These are phyloP conservation scores for Ceriops zippeliana DNA, from an alignment of 345 rosid species.

Conservation along the genomic window DNA sequence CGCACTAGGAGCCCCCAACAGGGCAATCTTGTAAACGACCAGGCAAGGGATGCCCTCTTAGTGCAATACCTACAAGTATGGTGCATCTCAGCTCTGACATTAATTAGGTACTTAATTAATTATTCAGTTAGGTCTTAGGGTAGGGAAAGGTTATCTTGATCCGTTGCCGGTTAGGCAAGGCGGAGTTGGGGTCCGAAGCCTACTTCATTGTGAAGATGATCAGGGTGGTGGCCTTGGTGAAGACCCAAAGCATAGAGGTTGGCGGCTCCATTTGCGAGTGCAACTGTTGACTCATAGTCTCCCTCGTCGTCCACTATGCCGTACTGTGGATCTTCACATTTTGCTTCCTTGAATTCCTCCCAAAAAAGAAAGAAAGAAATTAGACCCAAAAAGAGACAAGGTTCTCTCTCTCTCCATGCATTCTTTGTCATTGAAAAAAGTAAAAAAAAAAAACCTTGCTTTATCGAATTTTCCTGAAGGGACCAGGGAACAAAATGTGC, in stretches of 20 bases:
- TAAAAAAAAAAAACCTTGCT: too few species aligned
- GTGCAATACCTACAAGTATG: not conserved
- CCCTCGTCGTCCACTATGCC: conserved; percentile 38
- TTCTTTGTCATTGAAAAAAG: too few species aligned
- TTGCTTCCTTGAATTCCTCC: conserved; percentile 29
- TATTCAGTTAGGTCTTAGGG: conserved; percentile 2
- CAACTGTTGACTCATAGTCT: conserved; percentile 33
- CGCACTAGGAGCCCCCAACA: too few species aligned
- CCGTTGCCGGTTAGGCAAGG: conserved; percentile 28
- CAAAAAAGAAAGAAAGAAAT: not conserved
- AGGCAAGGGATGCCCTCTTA: too few species aligned
- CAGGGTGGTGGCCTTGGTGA: conserved; percentile 21
- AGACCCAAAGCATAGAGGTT: conserved; percentile 38
- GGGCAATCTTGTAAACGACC: not conserved
- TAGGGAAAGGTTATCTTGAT: too few species aligned
- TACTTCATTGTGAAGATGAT: conserved; percentile 19
- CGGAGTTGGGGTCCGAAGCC: conserved; percentile 29
- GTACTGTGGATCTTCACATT: conserved; percentile 30
- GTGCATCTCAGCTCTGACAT: not conserved
- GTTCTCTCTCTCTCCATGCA: not conserved
- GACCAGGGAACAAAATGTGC: too few species aligned
- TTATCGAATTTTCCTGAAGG: too few species aligned
- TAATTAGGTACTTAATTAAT: not conserved
- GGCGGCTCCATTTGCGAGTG: conserved; percentile 33
- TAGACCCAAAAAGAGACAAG: not conserved